These are phyloP conservation scores for Venturia oleaginea DNA, from an alignment of 2,329 filamentous ascomycete species.

Conservation along the genomic window DNA sequence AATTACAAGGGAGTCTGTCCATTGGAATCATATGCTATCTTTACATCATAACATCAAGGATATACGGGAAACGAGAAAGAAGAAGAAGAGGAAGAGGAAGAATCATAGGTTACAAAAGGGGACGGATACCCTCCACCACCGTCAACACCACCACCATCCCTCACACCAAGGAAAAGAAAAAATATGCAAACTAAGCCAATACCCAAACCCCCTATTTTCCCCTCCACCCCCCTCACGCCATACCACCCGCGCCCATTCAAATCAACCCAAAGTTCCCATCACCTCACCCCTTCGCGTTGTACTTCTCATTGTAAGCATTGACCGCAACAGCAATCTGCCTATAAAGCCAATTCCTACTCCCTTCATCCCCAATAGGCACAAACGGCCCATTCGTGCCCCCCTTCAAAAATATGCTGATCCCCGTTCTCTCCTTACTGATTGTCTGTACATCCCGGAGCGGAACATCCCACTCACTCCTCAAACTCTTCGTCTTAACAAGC, in stretches of 20 bases:
- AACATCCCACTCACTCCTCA: constrained; percentile 92
- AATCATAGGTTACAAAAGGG: neutral
- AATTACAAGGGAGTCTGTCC: too few species aligned
- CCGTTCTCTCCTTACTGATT: constrained; percentile 92
- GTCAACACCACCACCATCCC: too few species aligned
- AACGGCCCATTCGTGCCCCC: constrained; percentile 92
- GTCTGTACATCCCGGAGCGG: constrained; percentile 93
- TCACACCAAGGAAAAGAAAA: neutral
- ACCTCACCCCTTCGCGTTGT: constrained; percentile 38
- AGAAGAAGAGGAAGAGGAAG: neutral
- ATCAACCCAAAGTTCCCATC: neutral
- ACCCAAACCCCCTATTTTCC: neutral
- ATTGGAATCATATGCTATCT: neutral
- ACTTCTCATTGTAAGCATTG: constrained; percentile 59
- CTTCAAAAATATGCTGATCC: constrained; percentile 78
- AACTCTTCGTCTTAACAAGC: constrained; percentile 75
- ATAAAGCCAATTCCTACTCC: constrained; percentile 58
- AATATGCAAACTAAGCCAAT: too few species aligned
- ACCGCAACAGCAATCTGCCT: constrained; percentile 57
- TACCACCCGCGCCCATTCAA: neutral
- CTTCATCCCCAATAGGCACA: constrained; percentile 86
- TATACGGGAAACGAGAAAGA: neutral
- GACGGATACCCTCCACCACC: neutral
- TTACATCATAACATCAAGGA: neutral
- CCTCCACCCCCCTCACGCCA: neutral